A percentile compares a stretch with the other conserved stretches of the same genome.
phyloP scores from a whole-genome alignment of 2,329 filamentous ascomycete genomes.

The Cytospora chrysosperma region DNA sequence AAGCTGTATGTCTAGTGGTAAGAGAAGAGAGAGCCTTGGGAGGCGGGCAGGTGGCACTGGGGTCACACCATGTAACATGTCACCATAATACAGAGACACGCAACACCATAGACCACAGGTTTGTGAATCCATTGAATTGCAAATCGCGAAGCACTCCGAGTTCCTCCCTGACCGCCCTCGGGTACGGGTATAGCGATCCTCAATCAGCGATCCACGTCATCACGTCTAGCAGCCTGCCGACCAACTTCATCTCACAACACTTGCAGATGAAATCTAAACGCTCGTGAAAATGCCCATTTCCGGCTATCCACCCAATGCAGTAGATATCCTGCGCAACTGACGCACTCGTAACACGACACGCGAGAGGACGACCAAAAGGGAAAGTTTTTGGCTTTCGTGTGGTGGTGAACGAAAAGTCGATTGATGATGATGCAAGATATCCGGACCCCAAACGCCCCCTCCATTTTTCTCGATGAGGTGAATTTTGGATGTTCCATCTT shows the following conservation, averaged over 20 bases:
- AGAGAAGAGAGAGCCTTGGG: not conserved
- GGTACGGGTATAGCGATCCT: conserved; percentile 60
- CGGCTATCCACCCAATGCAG: conserved; percentile 59
- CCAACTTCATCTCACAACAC: conserved; percentile 11
- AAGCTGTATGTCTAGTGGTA: not conserved
- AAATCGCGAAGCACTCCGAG: conserved; percentile 52
- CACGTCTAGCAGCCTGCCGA: conserved; percentile 40
- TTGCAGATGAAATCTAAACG: conserved; percentile 38
- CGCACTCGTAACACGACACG: conserved; percentile 46
- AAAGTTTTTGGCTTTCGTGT: conserved; percentile 35
- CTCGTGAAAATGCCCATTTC: conserved; percentile 58
- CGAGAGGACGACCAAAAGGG: conserved; percentile 45
- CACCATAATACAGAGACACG: not conserved
- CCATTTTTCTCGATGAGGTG: conserved; percentile 54
- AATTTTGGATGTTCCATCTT: conserved; percentile 65
- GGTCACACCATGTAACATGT: conserved; percentile 7
- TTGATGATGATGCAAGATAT: conserved; percentile 68
- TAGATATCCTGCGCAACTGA: conserved; percentile 35
- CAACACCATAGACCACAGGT: conserved; percentile 8
- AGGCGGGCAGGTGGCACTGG: not conserved
- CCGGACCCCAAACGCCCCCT: conserved; percentile 75
- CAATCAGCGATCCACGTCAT: conserved; percentile 64
- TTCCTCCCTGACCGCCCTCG: conserved; percentile 42
- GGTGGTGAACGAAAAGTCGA: conserved; percentile 33
- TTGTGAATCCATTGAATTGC: conserved; percentile 58